A percentile compares a stretch with the other conserved stretches of the same genome.
These are phyloP conservation scores for Dothideomycetes sp. DNA, from an alignment of 2,329 filamentous ascomycete species.

Conservation along the genomic window DNA sequence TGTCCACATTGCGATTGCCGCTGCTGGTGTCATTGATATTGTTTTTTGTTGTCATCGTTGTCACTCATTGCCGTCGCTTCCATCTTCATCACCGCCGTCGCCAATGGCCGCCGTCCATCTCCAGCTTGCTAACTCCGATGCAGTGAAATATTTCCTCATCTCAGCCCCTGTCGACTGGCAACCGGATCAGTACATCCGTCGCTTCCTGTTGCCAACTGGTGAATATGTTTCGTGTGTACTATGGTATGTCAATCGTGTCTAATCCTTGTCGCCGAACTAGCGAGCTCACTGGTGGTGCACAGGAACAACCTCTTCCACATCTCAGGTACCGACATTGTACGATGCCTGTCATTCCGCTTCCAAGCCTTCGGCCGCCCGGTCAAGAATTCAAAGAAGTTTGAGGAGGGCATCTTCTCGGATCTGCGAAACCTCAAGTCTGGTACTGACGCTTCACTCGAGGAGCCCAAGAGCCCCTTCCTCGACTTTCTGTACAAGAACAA, in stretches of 20 bases:
- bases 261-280: not conserved
- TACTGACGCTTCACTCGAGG: constrained; percentile 94
- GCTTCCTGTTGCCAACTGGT: constrained; percentile 90
- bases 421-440: constrained; percentile 96
- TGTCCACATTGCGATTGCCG: too few relatives aligned
- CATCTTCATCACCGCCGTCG: not conserved
- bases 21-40: too few relatives aligned
- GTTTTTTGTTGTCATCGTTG: not conserved
- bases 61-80: not conserved
- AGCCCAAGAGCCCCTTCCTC: constrained; percentile 96
- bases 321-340: constrained; percentile 95
- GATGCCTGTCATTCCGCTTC: constrained; percentile 95
- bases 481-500: constrained; percentile 99
- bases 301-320: constrained; percentile 99
- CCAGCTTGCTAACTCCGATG: constrained; percentile 24
- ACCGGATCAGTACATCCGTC: constrained; percentile 88
- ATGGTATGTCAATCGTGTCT: constrained; percentile 46
- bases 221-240: constrained; percentile 98
- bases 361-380: constrained; percentile 97
- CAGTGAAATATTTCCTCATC: constrained; percentile 99
- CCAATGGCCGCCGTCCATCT: not conserved
- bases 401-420: constrained; percentile 98
- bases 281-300: constrained; percentile 14
- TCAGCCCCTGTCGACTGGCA: constrained; percentile 98
- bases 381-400: constrained; percentile 99